Evolutionary conservation across 78 protist genomes (phyloP).

Genomic region (Cavenderia fasciculata): DNA sequence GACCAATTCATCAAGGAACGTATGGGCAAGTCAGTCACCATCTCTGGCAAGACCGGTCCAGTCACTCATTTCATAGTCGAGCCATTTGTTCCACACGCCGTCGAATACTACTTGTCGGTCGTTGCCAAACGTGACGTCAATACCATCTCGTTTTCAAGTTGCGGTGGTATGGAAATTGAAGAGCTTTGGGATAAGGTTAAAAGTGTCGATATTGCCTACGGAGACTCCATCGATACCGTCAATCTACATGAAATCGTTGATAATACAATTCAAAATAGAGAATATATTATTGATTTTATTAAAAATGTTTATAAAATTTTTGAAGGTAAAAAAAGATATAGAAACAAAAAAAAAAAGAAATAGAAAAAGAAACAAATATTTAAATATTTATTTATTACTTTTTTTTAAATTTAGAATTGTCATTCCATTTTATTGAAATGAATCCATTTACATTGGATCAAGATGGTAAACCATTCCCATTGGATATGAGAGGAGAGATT

Average conservation of each 20-base stretch:
- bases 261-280: conserved; percentile 3
- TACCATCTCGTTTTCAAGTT: conserved; percentile 76
- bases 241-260: conserved; percentile 35
- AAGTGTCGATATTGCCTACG: conserved; percentile 37
- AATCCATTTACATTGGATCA: conserved; percentile 84
- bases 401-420: conserved; percentile 22
- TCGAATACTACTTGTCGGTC: conserved; percentile 89
- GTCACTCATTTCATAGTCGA: conserved; percentile 87
- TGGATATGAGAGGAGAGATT: conserved; percentile 86
- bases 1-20: conserved; percentile 77
- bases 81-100: conserved; percentile 87
- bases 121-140: conserved; percentile 81
- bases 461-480: conserved; percentile 75
- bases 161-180: conserved; percentile 93
- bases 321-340: conserved; percentile 5
- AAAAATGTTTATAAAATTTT: conserved; percentile 63
- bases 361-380: background rate
- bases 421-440: conserved; percentile 87
- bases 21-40: conserved; percentile 40
- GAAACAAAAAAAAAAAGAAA: background rate
- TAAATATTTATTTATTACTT: conserved; percentile 3
- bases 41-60: conserved; percentile 72
- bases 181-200: conserved; percentile 76
- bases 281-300: conserved; percentile 45
- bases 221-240: conserved; percentile 9